Base-by-base conservation (phyloP, 768 basidiomycete genomes). In the Nidularia pulvinata region DNA sequence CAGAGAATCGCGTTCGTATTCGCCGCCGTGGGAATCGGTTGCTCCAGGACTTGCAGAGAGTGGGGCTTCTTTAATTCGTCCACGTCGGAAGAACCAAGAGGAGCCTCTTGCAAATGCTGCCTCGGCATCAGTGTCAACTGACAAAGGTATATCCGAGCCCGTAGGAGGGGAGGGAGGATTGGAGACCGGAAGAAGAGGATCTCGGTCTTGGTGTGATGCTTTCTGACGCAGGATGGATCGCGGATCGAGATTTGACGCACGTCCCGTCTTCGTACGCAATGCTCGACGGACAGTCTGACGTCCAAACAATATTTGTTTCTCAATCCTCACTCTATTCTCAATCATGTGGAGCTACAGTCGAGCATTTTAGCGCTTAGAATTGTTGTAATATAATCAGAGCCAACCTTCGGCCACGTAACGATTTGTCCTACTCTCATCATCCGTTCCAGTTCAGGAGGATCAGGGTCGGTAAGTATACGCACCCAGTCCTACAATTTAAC, bases 331-430 rank as follows among this genome's bases (percentile, higher is more conserved):
- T n/a, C 96, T 81, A 66, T 98, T 98, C 64, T 89, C 85, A 54
- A 98, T 91, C 83, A 98, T 98, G 61, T 93, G 93, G 11, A 97
- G 72, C 94, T 95, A 51, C 1, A 19, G 10, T 51, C 42, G 33
- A 46, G 45, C 32, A 9, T 13, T 25, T 61, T 37, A 57, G 50
- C 14, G 49, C 42, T 49, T 35, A 7, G 16, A 46, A 34, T 19
- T 39, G 6, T 7, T 35, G n/a, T 36, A 37, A 33, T 22, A 46
- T 13, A 44, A 34, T 34, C 22, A 14, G 45, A 14, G 22, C 45
- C n/a, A 36, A 96, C 91, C 76, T 96, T 98, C 0, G 97, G 96
- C 94, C 94, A 99, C n/a, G 97, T 91, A 32, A 94, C 96, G 7
- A 83, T 66, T 70, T 97, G 80, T 9, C 97, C 97, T 0, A 93